Base-by-base conservation (phyloP, 805 yeast genomes). In the Dipodascopsis uninucleata region DNA sequence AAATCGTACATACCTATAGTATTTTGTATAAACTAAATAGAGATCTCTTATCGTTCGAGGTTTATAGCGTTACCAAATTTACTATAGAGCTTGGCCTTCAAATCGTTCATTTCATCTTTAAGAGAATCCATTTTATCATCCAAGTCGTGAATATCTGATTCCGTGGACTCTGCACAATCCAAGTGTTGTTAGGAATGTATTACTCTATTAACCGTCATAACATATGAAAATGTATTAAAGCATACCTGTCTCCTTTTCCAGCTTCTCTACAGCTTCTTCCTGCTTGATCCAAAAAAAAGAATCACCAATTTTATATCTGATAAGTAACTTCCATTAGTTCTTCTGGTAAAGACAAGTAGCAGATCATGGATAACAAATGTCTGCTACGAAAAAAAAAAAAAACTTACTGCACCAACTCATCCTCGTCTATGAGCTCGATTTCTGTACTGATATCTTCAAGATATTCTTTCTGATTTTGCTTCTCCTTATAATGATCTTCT, bases 31-130 rank as follows among this genome's bases (percentile, higher is more conserved):
- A n/a, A n/a, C n/a, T n/a, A n/a, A n/a, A n/a, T n/a, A n/a, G n/a
- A n/a, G n/a, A n/a, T 29, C 5, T 25, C 10, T 46, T 44, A 51
- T 28, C 80, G 71, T 62, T 90, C 98, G 37, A 90, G 69, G 62
- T 89, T 89, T 61, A 90, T 93, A 47, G 86, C 80, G 57, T 77
- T 77, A 21, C 97, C 98, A 61, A 90, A 93, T 63, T 85, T 87
- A 14, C 85, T 86, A 60, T 90, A 93, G 44, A 90, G 70, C n/a
- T 71, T 72, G 26, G 76, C 74, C 67, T 90, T 90, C 58, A 90
- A 73, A 23, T 64, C 74, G 7, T 65, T 63, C 64, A 90, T 70
- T 47, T 75, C 68, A 3, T 71, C 73, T 48, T 80, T 81, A 28
- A 81, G 68, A 1, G 61, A 70, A 1, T 71, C 77, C 26, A 84